These are phyloP conservation scores for Barbatosphaeria neglecta DNA, from an alignment of 495 filamentous ascomycete species.

Conservation along the genomic window DNA sequence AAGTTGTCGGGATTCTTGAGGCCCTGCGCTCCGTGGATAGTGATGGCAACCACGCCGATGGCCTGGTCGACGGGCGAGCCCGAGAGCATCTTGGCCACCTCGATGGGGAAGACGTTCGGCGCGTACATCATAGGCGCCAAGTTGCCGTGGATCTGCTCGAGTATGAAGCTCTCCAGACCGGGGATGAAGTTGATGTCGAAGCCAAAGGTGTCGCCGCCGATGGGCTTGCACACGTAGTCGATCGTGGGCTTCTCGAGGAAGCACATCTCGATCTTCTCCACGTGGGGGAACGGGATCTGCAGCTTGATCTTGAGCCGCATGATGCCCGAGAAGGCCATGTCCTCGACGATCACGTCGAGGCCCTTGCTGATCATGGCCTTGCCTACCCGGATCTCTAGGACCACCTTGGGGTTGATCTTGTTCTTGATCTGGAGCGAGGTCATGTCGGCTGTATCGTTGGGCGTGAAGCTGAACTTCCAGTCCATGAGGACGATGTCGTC, in stretches of 20 bases:
- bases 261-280: conserved; percentile 83
- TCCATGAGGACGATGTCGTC: conserved; percentile 97
- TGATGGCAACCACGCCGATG: conserved; percentile 86
- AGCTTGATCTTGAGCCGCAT: conserved; percentile 98
- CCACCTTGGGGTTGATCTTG: conserved; percentile 93
- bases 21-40: conserved; percentile 78
- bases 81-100: conserved; percentile 97
- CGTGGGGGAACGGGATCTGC: conserved; percentile 88
- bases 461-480: conserved; percentile 98
- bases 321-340: conserved; percentile 86
- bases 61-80: conserved; percentile 89
- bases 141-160: conserved; percentile 88
- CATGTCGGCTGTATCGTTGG: conserved; percentile 85
- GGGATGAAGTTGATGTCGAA: conserved; percentile 99
- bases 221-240: conserved; percentile 94
- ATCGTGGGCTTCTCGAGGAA: conserved; percentile 65
- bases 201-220: conserved; percentile 88
- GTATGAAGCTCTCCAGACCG: conserved; percentile 83
- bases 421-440: conserved; percentile 81
- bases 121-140: conserved; percentile 93
- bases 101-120: conserved; percentile 95
- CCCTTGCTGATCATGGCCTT: conserved; percentile 94
- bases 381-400: conserved; percentile 83
- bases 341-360: conserved; percentile 92
- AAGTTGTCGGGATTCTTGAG: conserved; percentile 94